Base-by-base conservation (phyloP, 2,329 filamentous ascomycete species). In the Cladophialophora exuberans region DNA sequence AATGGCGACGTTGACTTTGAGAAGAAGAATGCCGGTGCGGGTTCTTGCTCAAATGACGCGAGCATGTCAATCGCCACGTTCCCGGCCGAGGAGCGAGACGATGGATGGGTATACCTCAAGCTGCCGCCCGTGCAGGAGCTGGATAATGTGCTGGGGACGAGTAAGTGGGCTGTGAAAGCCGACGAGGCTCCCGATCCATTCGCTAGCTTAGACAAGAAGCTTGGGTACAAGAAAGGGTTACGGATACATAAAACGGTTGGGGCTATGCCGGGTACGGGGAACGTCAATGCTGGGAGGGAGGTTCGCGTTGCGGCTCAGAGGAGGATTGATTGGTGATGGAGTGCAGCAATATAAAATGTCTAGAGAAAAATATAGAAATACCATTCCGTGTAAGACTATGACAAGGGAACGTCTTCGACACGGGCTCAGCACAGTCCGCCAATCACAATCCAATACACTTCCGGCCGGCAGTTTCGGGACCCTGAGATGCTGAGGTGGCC, bases 61-160 rank as follows among this genome's bases (percentile, higher is more conserved):
- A 78, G 78, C 17, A 79, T 94, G 61, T 90, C 86, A 63, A 92
- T 96, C 65, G 90, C 90, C 3, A 92, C 87, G 0, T 96, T 96
- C 70, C 81, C 82, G 0, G 84, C 84, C 3, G 88, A 96, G 70
- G 87, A 87, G 68, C 77, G 90, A 9, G 79, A 79, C 0, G 90
- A 94, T 69, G 89, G 88, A 0, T 83, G 84, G 79, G 79, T 96
- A 2, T 93, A 94, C 70, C 72, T 95, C 59, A 87, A 87, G 72
- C 76, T 96, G 23, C 91, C 91, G 17, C 86, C 89, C 0, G 80
- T 92, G 0, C 85, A 86, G 49, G 91, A 96, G 73, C 77, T 96
- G 39, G 91, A 96, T 69, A 80, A 80, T 1, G 82, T 89, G 52
- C 76, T 96, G 23, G 90, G 90, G 0, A 96, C 90, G 0, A 77